Conservation (phyloP, 2,329 filamentous ascomycete genomes). For the Juglanconis oblonga region DNA sequence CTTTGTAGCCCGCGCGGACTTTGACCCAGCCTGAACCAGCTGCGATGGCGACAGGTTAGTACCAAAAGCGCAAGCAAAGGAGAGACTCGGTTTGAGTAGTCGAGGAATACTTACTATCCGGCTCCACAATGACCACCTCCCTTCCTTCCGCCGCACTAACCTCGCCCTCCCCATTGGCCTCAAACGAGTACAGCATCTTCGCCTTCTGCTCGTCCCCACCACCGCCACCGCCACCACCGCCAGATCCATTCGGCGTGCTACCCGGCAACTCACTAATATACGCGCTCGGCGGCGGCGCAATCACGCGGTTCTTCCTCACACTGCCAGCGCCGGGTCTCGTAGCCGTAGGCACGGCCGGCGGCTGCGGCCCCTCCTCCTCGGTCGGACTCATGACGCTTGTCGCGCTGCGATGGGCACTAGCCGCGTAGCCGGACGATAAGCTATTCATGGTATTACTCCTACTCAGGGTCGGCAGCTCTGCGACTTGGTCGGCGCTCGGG, state of each 20-base stretch:
- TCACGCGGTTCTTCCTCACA: constrained; percentile 64
- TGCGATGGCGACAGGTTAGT: constrained; percentile 39
- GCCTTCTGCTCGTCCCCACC: constrained; percentile 60
- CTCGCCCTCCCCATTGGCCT: constrained; percentile 77
- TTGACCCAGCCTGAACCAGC: constrained; percentile 92
- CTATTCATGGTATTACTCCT: constrained; percentile 89
- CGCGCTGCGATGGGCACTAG: constrained; percentile 73
- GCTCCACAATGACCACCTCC: constrained; percentile 74
- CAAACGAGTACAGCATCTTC: constrained; percentile 87
- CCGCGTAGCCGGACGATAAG: constrained; percentile 81
- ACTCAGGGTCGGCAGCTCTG: constrained; percentile 66
- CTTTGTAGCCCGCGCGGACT: constrained; percentile 69
- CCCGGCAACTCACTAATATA: constrained; percentile 71
- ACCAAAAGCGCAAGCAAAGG: constrained; percentile 2
- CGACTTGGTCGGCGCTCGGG: constrained; percentile 38
- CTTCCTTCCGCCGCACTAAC: constrained; percentile 75
- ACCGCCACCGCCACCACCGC: constrained; percentile 5
- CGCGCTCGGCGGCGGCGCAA: constrained; percentile 81
- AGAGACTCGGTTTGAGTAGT: background rate
- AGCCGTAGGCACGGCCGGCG: constrained; percentile 38
- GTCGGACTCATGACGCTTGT: constrained; percentile 57
- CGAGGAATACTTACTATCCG: constrained; percentile 69
- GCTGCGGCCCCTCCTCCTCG: constrained; percentile 47
- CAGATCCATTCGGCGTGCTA: constrained; percentile 42
- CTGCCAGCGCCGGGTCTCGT: constrained; percentile 29